Evolutionary conservation across 805 yeast genomes (phyloP), one percentile per base, ranked within the genome.

Genomic region (Yamadazyma laniorum): DNA sequence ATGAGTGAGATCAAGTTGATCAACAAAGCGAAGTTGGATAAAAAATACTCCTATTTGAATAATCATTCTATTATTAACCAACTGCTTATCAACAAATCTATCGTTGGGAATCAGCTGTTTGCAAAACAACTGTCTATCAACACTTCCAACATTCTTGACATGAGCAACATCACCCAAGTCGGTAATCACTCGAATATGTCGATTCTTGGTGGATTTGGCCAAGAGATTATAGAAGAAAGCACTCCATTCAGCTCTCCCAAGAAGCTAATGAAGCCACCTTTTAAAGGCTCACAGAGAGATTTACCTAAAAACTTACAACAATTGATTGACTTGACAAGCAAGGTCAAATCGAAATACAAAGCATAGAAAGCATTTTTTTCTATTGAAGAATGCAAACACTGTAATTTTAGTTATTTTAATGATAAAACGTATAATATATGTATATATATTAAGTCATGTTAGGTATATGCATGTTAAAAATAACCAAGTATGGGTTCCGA

Each of bases 221-320:
- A 52, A 29, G 70, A 69, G 4, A 56, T 65, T 2, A 43, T 63
- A 1, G 70, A 61, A 38, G 70, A 62, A 37, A 64, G 70, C 37
- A 61, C 70, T 0, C 71, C 70, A 4, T 48, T 49, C 26, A 53
- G 49, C 7, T 56, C 69, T 2, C 67, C 65, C 3, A 48, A 45
- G 22, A 35, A 39, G 23, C 28, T 43, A 21, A 34, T 22, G 4
- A 40, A 40, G 12, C 49, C 50, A 17, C 40, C 35, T 13, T 16
- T 2, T 17, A 35, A 22, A 35, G 23, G 6, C 9, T n/a, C n/a
- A n/a, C n/a, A n/a, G n/a, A n/a, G n/a, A n/a, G 36, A 26, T 28
- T 29, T 14, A 45, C 53, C 29, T n/a, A 44, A 33, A 16, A 41
- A 26, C 26, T 23, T 46, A 9, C 45, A 40, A 32, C 40, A 36